Conservation (phyloP, 2,329 filamentous ascomycete genomes). For the Myriangium duriaei region DNA sequence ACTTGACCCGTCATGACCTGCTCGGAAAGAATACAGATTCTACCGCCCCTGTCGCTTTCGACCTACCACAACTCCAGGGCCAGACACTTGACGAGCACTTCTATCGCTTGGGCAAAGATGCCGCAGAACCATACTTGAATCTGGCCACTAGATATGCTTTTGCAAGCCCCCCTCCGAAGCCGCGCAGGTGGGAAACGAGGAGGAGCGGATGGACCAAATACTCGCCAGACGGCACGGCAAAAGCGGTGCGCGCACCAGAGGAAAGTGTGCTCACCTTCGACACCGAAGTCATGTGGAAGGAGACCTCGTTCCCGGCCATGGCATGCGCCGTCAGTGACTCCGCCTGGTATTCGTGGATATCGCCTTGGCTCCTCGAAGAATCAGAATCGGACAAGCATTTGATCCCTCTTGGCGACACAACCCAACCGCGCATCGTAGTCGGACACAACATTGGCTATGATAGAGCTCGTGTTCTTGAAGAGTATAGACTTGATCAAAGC, state of each 20-base stretch:
- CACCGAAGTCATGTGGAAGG: conserved; percentile 92
- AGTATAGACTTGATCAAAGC: conserved; percentile 74
- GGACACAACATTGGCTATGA: conserved; percentile 97
- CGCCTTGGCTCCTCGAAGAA: conserved; percentile 84
- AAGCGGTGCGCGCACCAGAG: conserved; percentile 62
- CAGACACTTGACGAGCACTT: conserved; percentile 87
- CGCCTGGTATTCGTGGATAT: conserved; percentile 95
- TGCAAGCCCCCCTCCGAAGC: conserved; percentile 45
- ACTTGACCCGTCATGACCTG: conserved; percentile 73
- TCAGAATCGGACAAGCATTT: conserved; percentile 65
- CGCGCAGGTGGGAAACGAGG: conserved; percentile 56
- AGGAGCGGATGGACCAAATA: conserved; percentile 94
- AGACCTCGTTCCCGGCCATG: conserved; percentile 88
- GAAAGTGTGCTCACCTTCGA: conserved; percentile 83
- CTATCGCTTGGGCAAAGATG: conserved; percentile 71
- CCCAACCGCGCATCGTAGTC: conserved; percentile 62
- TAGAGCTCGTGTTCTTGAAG: conserved; percentile 73
- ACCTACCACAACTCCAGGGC: conserved; percentile 70
- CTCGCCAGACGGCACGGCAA: conserved; percentile 56
- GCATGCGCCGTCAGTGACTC: conserved; percentile 82
- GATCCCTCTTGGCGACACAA: conserved; percentile 72
- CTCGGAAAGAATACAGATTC: conserved; percentile 81
- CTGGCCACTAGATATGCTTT: conserved; percentile 63
- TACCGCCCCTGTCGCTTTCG: conserved; percentile 62
- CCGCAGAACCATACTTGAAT: conserved; percentile 70